Conservation (phyloP, 495 filamentous ascomycete genomes). For the Aspergillus avenaceus region DNA sequence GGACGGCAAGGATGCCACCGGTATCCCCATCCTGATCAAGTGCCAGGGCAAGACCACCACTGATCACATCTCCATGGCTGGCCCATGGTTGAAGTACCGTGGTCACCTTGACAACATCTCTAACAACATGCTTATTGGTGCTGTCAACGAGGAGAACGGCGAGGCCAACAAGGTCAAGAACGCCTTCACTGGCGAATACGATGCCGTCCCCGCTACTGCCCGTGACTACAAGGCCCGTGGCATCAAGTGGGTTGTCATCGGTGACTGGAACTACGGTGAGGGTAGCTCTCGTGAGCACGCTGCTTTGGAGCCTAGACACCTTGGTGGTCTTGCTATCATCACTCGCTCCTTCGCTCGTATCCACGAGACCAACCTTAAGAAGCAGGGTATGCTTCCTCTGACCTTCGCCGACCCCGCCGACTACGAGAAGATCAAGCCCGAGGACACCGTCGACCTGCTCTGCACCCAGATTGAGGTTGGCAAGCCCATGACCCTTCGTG, state of each 20-base stretch:
- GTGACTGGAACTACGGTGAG: slow-evolving; percentile 99
- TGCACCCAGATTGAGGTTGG: slow-evolving; percentile 90
- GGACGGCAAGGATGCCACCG: slow-evolving; percentile 89
- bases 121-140: slow-evolving; percentile 99
- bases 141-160: slow-evolving; percentile 89
- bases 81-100: slow-evolving; percentile 99
- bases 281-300: slow-evolving; percentile 97
- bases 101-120: slow-evolving; percentile 99
- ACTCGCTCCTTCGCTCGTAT: slow-evolving; percentile 96
- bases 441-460: slow-evolving; percentile 86
- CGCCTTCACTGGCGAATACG: slow-evolving; percentile 73
- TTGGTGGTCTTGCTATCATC: slow-evolving; percentile 96
- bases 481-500: slow-evolving; percentile 86
- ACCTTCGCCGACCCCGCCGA: slow-evolving; percentile 93
- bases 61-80: slow-evolving; percentile 97
- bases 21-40: slow-evolving; percentile 96
- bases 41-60: slow-evolving; percentile 97
- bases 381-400: slow-evolving; percentile 99
- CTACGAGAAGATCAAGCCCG: slow-evolving; percentile 93
- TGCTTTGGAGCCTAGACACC: slow-evolving; percentile 94
- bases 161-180: slow-evolving; percentile 99
- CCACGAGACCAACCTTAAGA: slow-evolving; percentile 99
- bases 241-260: slow-evolving; percentile 94
- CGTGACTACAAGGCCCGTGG: slow-evolving; percentile 98
- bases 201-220: slow-evolving; percentile 87